These are phyloP conservation scores for Dryas drummondii DNA, from an alignment of 306 rosid species.

Conservation along the genomic window DNA sequence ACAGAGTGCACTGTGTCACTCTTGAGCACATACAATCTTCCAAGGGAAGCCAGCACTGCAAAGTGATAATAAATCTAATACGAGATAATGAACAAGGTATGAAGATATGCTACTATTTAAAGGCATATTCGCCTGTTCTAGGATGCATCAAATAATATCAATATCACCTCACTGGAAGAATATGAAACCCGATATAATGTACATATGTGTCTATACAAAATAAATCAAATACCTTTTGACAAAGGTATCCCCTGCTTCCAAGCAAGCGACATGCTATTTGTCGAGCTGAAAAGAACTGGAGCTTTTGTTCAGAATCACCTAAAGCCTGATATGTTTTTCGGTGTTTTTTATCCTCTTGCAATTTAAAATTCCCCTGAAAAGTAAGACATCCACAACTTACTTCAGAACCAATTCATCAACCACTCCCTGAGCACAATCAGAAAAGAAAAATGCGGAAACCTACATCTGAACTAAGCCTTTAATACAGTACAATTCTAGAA, in stretches of 20 bases:
- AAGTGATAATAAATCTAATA: constrained; percentile 8
- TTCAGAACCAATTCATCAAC: neutral
- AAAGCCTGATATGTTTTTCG: constrained; percentile 74
- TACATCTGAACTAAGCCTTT: neutral
- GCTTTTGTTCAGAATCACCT: constrained; percentile 74
- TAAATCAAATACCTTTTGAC: constrained; percentile 68
- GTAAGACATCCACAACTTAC: neutral
- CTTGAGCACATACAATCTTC: constrained; percentile 91
- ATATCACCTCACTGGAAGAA: neutral
- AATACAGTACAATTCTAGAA: neutral
- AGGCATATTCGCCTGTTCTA: neutral
- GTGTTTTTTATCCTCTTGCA: constrained; percentile 78
- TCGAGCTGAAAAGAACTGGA: constrained; percentile 78
- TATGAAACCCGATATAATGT: neutral
- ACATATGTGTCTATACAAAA: too few species aligned
- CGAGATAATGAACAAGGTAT: neutral
- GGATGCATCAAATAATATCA: neutral
- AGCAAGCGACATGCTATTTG: constrained; percentile 94
- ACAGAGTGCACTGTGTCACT: constrained; percentile 47
- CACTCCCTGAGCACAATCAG: neutral
- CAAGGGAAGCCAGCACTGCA: constrained; percentile 87
- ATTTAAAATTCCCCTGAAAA: constrained; percentile 60
- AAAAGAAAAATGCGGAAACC: neutral
- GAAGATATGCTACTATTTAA: neutral
- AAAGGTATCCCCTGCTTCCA: constrained; percentile 90